Base-by-base conservation (phyloP, 495 filamentous ascomycete species). In the Trichoderma orchidacearum region DNA sequence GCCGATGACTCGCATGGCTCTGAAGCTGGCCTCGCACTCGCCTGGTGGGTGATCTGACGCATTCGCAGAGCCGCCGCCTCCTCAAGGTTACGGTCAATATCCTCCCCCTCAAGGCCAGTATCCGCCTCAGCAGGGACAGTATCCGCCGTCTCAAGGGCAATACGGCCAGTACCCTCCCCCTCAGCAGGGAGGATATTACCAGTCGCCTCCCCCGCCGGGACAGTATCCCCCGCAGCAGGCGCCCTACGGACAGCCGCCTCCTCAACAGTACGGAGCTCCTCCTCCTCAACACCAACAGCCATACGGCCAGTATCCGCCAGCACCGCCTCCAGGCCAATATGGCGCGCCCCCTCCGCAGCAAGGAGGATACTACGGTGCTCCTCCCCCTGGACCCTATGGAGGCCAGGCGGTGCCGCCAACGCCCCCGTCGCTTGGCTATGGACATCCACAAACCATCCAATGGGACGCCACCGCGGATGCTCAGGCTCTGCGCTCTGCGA, bases 401-500 rank as follows among this genome's bases (percentile, higher is more conserved):
- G 59, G 65, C 18, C 67, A 63, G 18, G 68, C 63, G 17, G 72
- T 64, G 4, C 72, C 70, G 12, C 80, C 82, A 1, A 77, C 80
- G 0, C 62, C 71, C 5, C 80, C 84, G 3, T 83, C 83, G 0
- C 64, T 71, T 0, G 85, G 86, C 32, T 89, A 88, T 55, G 74
- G 74, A 0, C 75, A 81, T 5, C 75, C 78, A 3, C 80, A 83
- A 61, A 67, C 75, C 18, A 87, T 86, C 25, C 76, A 74, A 5
- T 85, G 80, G 64, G 82, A 90, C 56, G 82, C 77, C 51, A 74
- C 69, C 2, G 63, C 68, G 1, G 81, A 94, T 56, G 87, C 88
- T 0, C 79, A 89, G 51, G 75, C 68, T 8, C 74, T 95, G 23
- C 77, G 88, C 54, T 79, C 79, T 61, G 89, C 92, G 2, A 95